Base-by-base conservation (phyloP, 768 basidiomycete species). In the Tulasnella sp. region DNA sequence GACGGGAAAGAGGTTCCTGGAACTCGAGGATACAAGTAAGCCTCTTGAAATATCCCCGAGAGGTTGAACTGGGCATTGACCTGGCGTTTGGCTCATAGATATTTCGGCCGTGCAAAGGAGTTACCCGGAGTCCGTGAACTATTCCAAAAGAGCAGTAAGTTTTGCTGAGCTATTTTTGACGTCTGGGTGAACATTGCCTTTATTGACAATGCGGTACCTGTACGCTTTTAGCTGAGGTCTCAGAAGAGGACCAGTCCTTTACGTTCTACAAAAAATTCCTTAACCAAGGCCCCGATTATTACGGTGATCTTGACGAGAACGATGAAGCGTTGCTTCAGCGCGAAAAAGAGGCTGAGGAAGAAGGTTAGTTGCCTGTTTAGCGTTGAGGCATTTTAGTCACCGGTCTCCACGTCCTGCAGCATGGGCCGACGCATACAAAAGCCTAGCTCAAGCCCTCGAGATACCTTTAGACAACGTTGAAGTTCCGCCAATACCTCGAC, bases 1-100 rank as follows among this genome's bases (percentile, higher is more conserved):
- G 96, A 97, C 80, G 96, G 97, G 14, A 93, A 92, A 83, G 96
- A 98, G 82, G 96, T 98, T 0, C 96, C 96, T 0, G 96, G 96
- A 2, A 97, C 96, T 11, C 92, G 97, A 80, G 97, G 97, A 77
- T 99, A 99, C 88, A 99, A 98, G 96, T 95, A 78, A 73, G 90
- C 25, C 40, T 37, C 0, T 29, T 11, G 39, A 31, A 71, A 31
- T 54, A 69, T 31, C 17, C 17, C 29, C n/a, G 25, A 38, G 25
- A 29, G 22, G 67, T 11, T 17, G 38, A 67, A 37, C 12, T 38
- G 15, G 2, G 1, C 19, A 12, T 36, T 34, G 34, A 67, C 19
- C 5, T 71, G 42, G 15, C 38, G 17, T 74, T n/a, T 36, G 37
- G 22, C 17, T 19, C 22, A 9, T 77, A 97, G 96, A 82, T 99